A percentile compares a stretch with the other conserved stretches of the same genome.
phyloP scores from a whole-genome alignment of 2,329 filamentous ascomycete genomes.

The Bisporella sp. region DNA sequence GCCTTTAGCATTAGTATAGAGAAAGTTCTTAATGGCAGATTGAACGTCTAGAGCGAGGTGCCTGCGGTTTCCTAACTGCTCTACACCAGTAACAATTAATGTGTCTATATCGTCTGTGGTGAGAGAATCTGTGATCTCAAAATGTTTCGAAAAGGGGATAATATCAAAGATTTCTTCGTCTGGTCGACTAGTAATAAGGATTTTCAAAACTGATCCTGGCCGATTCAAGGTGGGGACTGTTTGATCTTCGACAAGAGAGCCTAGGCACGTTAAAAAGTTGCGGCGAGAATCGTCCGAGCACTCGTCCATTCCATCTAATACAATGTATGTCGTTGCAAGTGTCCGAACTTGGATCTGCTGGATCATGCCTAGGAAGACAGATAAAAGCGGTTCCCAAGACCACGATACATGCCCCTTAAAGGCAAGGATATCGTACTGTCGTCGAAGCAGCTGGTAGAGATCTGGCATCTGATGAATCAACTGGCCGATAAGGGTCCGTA shows the following conservation, averaged over 20 bases:
- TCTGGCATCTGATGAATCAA: conserved; percentile 1
- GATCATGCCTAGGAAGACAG: neutral
- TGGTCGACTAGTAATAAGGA: conserved; percentile 2
- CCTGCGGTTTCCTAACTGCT: neutral
- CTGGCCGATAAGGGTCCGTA: conserved; percentile 1
- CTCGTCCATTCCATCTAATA: conserved; percentile 2
- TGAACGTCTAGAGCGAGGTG: neutral
- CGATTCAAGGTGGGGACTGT: neutral
- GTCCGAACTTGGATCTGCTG: neutral
- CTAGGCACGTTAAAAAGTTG: neutral
- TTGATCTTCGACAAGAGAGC: neutral
- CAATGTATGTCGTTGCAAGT: neutral
- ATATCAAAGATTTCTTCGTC: conserved; percentile 1
- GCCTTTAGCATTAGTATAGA: conserved; percentile 1
- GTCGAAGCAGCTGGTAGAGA: neutral
- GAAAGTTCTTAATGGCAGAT: neutral
- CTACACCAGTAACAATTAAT: neutral
- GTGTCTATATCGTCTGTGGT: conserved; percentile 1
- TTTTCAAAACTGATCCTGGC: neutral
- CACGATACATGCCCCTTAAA: neutral
- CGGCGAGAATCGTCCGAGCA: neutral
- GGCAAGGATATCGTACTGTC: neutral
- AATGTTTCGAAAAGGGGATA: neutral
- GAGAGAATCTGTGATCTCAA: conserved; percentile 1
- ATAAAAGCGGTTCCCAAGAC: conserved; percentile 1